Conservation (phyloP, 345 rosid genomes). For the Gossypium raimondii region DNA sequence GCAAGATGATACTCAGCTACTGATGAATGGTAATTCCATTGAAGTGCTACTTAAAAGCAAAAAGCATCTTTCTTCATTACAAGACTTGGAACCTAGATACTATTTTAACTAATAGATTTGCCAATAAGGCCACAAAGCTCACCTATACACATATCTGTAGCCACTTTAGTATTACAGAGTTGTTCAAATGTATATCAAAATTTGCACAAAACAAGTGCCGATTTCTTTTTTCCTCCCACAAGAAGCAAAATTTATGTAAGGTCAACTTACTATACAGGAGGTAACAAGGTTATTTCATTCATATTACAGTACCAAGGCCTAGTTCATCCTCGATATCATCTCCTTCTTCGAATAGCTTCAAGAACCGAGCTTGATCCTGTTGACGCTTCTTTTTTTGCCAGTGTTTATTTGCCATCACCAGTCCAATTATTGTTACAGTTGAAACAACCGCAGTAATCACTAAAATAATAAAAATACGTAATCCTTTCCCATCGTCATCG, state of each 20-base stretch:
- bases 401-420: constrained; percentile 41
- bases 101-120: not conserved
- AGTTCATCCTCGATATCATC: constrained; percentile 85
- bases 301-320: constrained; percentile 31
- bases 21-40: constrained; percentile 7
- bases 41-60: not conserved
- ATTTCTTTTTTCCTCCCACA: constrained; percentile 6
- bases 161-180: not conserved
- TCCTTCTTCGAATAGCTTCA: constrained; percentile 85
- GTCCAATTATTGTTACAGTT: constrained; percentile 31
- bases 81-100: not conserved
- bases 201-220: not conserved
- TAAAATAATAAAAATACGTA: constrained; percentile 46
- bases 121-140: not conserved
- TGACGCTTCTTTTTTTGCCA: constrained; percentile 74
- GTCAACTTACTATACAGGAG: constrained; percentile 31
- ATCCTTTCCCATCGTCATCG: constrained; percentile 22
- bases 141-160: not conserved
- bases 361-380: constrained; percentile 84
- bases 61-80: not conserved
- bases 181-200: not conserved
- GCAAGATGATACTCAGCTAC: not conserved
- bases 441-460: constrained; percentile 38
- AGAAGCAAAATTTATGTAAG: constrained; percentile 23
- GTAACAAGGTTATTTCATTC: constrained; percentile 16